Percentiles rank a stretch among this genome's conserved stretches.
phyloP scores from a whole-genome alignment of 257 asterid species.

The Forsythia suspensa region DNA sequence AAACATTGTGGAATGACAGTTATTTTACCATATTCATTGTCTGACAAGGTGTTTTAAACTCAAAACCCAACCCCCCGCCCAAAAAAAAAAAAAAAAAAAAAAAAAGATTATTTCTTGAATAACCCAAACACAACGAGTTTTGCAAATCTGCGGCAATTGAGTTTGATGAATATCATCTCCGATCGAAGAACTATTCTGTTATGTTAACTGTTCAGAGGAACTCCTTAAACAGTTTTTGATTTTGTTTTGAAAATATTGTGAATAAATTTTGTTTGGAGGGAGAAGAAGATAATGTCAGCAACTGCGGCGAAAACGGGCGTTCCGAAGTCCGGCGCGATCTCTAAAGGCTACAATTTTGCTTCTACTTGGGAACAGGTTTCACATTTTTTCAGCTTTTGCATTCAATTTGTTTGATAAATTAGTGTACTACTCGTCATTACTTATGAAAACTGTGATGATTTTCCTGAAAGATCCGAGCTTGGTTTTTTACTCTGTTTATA shows the following conservation, averaged over 20 bases:
- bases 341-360: slow-evolving; percentile 91
- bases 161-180: no score
- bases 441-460: background rate
- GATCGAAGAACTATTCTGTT: no score
- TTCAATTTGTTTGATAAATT: slow-evolving; percentile 14
- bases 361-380: slow-evolving; percentile 95
- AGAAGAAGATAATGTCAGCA: slow-evolving; percentile 44
- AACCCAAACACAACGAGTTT: no score
- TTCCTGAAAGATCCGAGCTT: slow-evolving; percentile 23
- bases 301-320: slow-evolving; percentile 41
- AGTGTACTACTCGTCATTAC: background rate
- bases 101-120: no score
- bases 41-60: no score
- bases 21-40: no score
- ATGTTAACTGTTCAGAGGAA: background rate
- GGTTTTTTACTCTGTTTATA: slow-evolving; percentile 5
- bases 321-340: slow-evolving; percentile 80
- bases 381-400: background rate
- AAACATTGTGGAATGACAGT: no score
- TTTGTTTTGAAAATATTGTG: background rate
- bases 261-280: slow-evolving; percentile 6
- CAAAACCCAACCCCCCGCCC: no score
- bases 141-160: no score
- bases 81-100: no score
- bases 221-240: background rate